Base-by-base conservation (phyloP, 169 alveolate species). In the Eimeria mitis region DNA sequence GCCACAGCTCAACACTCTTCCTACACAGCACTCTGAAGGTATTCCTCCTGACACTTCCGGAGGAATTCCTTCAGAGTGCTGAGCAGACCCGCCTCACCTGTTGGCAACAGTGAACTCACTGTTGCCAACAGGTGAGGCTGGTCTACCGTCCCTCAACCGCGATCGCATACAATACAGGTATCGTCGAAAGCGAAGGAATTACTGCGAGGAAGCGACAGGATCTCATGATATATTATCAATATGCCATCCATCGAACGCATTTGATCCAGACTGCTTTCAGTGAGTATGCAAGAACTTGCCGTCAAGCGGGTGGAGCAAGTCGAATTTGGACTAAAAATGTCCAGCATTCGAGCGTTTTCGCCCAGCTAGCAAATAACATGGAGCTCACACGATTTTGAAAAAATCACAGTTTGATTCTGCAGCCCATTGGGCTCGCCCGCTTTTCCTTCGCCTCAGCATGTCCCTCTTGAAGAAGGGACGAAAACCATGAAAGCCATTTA, bases 401-500 rank as follows among this genome's bases (percentile, higher is more conserved):
- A 40, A 5, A 13, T 40, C 56, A 34, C 52, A 40, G 56, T 6
- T 16, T 73, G 83, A 42, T 34, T 70, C 11, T 23, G 14, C 34
- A 31, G 54, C 83, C 34, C 16, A 23, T 16, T 73, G 56, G 54
- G 6, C 7, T 73, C 54, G 52, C 83, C 54, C 34, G 7, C 34
- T 73, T 73, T 23, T 23, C 54, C 52, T 40, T 11, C 54, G 14
- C 34, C 56, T 37, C 56, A 13, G 4, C 54, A 40, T 6, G 56
- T 16, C 54, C 88, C 1, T 78, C 63, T 49, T 31, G 88, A 25
- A 78, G 68, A 11, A 52, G n/a, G 49, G 92, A 28, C 34, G 81
- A 87, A 40, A 87, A 61, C 40, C 73, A 54, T 25, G 92, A 87
- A 87, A 87, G 63, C 92, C 92, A 87, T 61, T 44, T n/a, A 34